A percentile compares a stretch with the other conserved stretches of the same genome.
Evolutionary conservation across 2,329 filamentous ascomycete genomes (phyloP).

Genomic region (Laburnicola sp.): DNA sequence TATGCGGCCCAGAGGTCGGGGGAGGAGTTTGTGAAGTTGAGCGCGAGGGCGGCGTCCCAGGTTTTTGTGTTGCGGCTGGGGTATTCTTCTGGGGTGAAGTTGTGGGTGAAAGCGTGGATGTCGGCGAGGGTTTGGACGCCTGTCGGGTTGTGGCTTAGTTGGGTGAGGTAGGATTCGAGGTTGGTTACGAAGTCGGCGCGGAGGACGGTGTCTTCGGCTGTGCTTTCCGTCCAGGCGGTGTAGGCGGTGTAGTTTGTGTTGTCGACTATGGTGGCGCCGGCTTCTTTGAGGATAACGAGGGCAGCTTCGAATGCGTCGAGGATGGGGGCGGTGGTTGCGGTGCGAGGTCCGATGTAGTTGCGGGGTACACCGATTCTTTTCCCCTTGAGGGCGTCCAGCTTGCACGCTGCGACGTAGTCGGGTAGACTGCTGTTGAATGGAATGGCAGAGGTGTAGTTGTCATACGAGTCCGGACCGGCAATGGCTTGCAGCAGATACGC

Average conservation of each 20-base stretch:
- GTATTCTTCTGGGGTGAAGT: constrained; percentile 59
- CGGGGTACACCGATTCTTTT: constrained; percentile 67
- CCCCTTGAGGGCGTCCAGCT: constrained; percentile 56
- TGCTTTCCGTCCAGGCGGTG: constrained; percentile 48
- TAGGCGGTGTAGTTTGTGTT: constrained; percentile 62
- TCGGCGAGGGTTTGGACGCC: constrained; percentile 57
- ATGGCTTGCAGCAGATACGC: constrained; percentile 62
- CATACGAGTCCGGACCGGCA: constrained; percentile 54
- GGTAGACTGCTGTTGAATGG: constrained; percentile 55
- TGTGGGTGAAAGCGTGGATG: constrained; percentile 60
- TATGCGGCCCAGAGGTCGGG: constrained; percentile 62
- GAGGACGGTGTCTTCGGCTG: constrained; percentile 52
- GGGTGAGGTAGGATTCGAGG: constrained; percentile 59
- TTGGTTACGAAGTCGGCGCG: constrained; percentile 63
- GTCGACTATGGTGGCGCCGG: constrained; percentile 64
- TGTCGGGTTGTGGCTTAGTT: constrained; percentile 62
- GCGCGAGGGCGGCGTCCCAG: constrained; percentile 59
- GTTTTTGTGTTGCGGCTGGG: constrained; percentile 61
- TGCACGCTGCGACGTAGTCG: constrained; percentile 64
- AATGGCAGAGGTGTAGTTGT: constrained; percentile 63
- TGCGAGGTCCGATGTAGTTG: constrained; percentile 55
- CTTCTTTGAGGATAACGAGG: constrained; percentile 55
- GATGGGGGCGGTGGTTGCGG: constrained; percentile 40
- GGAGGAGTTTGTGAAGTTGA: constrained; percentile 60
- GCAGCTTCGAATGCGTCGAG: constrained; percentile 60